phyloP scores from a whole-genome alignment of 2,329 filamentous ascomycete genomes.

The Trichophyton simii region DNA sequence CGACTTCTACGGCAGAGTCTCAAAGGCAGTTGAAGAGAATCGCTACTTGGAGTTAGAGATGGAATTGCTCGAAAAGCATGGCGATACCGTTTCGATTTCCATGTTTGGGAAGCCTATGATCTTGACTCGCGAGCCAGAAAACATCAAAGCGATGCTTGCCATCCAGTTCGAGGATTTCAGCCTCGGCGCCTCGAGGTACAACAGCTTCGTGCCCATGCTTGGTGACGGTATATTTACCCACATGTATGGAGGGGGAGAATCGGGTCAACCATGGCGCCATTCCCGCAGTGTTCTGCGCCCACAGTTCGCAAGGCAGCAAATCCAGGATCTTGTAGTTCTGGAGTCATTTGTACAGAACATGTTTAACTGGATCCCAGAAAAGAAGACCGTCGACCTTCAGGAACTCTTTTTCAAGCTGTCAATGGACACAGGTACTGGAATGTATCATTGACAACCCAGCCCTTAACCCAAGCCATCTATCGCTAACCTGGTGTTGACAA shows the following conservation, averaged over 20 bases:
- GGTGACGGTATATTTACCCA: constrained; percentile 35
- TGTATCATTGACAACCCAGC: not conserved
- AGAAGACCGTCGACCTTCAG: constrained; percentile 52
- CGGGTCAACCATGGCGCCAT: constrained; percentile 58
- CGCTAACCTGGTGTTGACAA: not conserved
- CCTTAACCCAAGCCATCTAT: not conserved
- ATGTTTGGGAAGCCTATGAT: constrained; percentile 32
- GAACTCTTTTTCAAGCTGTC: constrained; percentile 76
- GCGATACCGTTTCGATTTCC: constrained; percentile 8
- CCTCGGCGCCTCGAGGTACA: constrained; percentile 61
- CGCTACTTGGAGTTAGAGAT: constrained; percentile 2
- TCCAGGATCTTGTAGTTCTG: constrained; percentile 69
- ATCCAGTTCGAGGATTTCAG: constrained; percentile 67
- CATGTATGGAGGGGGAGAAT: constrained; percentile 9
- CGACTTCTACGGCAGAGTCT: constrained; percentile 4
- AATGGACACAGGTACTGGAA: constrained; percentile 42
- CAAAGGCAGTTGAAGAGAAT: constrained; percentile 5
- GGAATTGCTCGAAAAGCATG: constrained; percentile 6
- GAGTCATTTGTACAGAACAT: constrained; percentile 65
- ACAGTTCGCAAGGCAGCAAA: constrained; percentile 73
- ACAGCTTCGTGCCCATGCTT: constrained; percentile 37
- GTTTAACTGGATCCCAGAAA: constrained; percentile 50
- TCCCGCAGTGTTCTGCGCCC: constrained; percentile 73
- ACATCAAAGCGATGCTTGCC: constrained; percentile 77
- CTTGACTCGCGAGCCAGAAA: constrained; percentile 72